Evolutionary conservation across 148 eudicot genomes (phyloP).

Genomic region (Agrostemma githago): DNA sequence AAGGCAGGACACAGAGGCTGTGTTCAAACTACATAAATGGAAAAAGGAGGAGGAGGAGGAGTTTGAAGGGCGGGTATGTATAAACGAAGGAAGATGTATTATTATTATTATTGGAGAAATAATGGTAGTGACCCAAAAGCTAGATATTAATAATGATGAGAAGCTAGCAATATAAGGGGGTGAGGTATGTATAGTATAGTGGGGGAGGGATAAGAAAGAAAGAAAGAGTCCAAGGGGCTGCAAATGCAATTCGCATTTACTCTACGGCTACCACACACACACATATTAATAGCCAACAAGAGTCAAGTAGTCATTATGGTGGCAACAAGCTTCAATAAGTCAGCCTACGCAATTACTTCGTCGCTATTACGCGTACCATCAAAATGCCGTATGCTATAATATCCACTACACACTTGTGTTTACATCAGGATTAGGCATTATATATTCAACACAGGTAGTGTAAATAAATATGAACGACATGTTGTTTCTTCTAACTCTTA

Average conservation of each 20-base stretch:
- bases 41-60: background rate
- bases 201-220: constrained; percentile 4
- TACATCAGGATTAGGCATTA: too few species aligned
- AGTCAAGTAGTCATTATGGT: constrained; percentile 7
- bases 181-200: too few species aligned
- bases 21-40: constrained; percentile 17
- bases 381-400: background rate
- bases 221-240: constrained; percentile 19
- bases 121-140: background rate
- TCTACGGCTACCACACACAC: constrained; percentile 3
- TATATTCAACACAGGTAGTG: too few species aligned
- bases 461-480: too few species aligned
- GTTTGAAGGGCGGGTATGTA: background rate
- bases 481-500: too few species aligned
- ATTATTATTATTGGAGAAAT: constrained; percentile 15
- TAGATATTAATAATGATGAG: background rate
- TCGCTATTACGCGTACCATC: background rate
- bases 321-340: background rate
- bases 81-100: background rate
- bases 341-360: constrained; percentile 8
- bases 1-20: background rate
- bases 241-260: constrained; percentile 29
- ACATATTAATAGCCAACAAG: constrained; percentile 4
- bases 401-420: too few species aligned
- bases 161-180: background rate